Conservation (phyloP, 192 early-diverging fungal species). For the Mortierella hygrophila region DNA sequence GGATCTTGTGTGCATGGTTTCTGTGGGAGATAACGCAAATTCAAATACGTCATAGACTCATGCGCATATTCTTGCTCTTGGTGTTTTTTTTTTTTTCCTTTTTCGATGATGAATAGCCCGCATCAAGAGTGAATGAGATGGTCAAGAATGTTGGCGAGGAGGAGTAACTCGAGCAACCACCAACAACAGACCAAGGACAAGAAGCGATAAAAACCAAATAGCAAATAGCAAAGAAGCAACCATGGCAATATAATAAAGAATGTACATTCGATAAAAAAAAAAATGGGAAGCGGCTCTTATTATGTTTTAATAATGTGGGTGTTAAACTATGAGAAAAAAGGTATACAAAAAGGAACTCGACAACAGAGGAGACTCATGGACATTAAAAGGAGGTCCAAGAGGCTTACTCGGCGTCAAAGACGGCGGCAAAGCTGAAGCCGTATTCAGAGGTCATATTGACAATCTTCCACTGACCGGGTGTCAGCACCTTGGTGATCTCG, state of each 20-base stretch:
- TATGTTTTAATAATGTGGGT: not conserved
- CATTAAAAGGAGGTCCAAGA: not conserved
- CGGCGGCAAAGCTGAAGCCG: slow-evolving; percentile 53
- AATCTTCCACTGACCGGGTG: slow-evolving; percentile 44
- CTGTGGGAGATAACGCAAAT: too few relatives aligned
- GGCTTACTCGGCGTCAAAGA: slow-evolving; percentile 48
- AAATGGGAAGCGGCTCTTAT: not conserved
- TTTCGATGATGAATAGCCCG: slow-evolving; percentile 21
- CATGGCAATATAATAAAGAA: not conserved
- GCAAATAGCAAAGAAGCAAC: not conserved
- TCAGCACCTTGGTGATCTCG: slow-evolving; percentile 34
- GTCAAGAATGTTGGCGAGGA: slow-evolving; percentile 39
- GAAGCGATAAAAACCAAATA: not conserved
- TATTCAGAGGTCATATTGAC: slow-evolving; percentile 55
- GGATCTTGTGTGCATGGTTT: not conserved
- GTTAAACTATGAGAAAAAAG: not conserved
- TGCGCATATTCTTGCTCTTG: not conserved
- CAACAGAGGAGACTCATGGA: too few relatives aligned
- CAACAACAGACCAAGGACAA: too few relatives aligned
- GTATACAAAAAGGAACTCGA: not conserved
- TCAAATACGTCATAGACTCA: too few relatives aligned
- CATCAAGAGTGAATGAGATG: slow-evolving; percentile 29
- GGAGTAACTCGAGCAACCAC: slow-evolving; percentile 3
- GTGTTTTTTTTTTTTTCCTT: not conserved
- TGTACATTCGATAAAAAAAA: not conserved